Percentiles rank a stretch among this genome's conserved stretches.
phyloP scores from a whole-genome alignment of 2,329 filamentous ascomycete genomes.

The Ciborinia camelliae region DNA sequence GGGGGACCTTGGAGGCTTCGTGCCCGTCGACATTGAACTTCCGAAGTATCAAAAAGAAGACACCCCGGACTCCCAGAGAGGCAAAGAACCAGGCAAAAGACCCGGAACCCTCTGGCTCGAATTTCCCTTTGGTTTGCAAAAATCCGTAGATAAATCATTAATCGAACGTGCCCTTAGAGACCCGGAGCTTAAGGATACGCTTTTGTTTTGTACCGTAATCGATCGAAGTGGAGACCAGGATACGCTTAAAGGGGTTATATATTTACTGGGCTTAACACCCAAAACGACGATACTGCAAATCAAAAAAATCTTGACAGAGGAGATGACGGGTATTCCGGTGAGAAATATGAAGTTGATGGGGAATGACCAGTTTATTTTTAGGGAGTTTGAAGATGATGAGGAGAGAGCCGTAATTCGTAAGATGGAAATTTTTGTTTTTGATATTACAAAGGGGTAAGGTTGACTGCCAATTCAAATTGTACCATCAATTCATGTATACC shows the following conservation, averaged over 20 bases:
- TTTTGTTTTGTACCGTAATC: background rate
- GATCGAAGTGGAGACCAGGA: background rate
- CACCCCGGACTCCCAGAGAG: background rate
- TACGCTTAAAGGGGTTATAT: background rate
- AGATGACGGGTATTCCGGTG: background rate
- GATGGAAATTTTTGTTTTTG: background rate
- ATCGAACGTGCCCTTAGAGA: background rate
- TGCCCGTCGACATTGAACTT: background rate
- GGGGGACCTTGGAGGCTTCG: background rate
- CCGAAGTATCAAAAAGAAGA: too few relatives aligned
- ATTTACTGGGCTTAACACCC: background rate
- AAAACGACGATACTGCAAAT: background rate
- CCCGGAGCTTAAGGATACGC: background rate
- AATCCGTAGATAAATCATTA: background rate
- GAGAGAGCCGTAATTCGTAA: background rate
- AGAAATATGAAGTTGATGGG: background rate
- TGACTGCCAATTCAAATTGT: too few relatives aligned
- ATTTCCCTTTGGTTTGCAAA: background rate
- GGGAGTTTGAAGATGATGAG: slow-evolving; percentile 7
- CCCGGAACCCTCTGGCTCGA: background rate
- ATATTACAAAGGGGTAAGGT: background rate
- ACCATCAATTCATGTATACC: too few relatives aligned
- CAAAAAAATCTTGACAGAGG: background rate
- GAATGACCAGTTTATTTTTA: background rate
- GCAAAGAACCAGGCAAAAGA: background rate